These are phyloP conservation scores for Arxiozyma slooffiae DNA, from an alignment of 1,139 yeast species.

Conservation along the genomic window DNA sequence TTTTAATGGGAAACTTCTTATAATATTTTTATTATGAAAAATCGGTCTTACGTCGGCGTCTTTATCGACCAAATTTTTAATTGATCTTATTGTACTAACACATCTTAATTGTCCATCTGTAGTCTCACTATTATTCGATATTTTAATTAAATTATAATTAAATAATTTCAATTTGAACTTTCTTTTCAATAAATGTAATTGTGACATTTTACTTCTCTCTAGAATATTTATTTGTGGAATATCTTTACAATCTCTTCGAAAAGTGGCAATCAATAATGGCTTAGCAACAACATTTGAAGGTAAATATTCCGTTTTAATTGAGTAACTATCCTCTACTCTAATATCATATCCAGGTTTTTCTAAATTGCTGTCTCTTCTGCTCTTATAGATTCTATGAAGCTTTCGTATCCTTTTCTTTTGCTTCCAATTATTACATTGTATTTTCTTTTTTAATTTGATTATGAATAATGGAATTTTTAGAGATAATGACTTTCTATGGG, in stretches of 20 bases:
- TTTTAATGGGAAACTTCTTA: slow-evolving; percentile 13
- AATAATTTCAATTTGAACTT: slow-evolving; percentile 22
- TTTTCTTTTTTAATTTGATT: slow-evolving; percentile 10
- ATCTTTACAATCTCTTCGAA: slow-evolving; percentile 21
- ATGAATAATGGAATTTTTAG: slow-evolving; percentile 10
- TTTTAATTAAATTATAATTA: slow-evolving; percentile 9
- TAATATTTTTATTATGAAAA: slow-evolving; percentile 24
- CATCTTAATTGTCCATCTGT: slow-evolving; percentile 9
- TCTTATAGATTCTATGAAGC: background rate
- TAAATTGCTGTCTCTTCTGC: background rate
- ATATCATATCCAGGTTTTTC: slow-evolving; percentile 16
- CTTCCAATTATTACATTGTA: slow-evolving; percentile 15
- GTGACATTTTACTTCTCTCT: slow-evolving; percentile 19
- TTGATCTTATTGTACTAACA: slow-evolving; percentile 18
- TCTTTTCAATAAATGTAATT: slow-evolving; percentile 20
- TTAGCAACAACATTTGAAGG: slow-evolving; percentile 15
- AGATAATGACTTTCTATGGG: slow-evolving; percentile 22
- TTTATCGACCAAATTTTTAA: slow-evolving; percentile 17
- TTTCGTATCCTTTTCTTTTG: slow-evolving; percentile 13
- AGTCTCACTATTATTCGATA: background rate
- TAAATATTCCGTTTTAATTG: slow-evolving; percentile 17
- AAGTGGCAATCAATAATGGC: slow-evolving; percentile 26
- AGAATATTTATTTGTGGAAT: slow-evolving; percentile 23
- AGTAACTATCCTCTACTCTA: slow-evolving; percentile 23
- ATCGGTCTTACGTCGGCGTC: slow-evolving; percentile 27